Evolutionary conservation across 164 flowering plant genomes (phyloP), one percentile per base, ranked within the genome.

Genomic region (Malania oleifera): DNA sequence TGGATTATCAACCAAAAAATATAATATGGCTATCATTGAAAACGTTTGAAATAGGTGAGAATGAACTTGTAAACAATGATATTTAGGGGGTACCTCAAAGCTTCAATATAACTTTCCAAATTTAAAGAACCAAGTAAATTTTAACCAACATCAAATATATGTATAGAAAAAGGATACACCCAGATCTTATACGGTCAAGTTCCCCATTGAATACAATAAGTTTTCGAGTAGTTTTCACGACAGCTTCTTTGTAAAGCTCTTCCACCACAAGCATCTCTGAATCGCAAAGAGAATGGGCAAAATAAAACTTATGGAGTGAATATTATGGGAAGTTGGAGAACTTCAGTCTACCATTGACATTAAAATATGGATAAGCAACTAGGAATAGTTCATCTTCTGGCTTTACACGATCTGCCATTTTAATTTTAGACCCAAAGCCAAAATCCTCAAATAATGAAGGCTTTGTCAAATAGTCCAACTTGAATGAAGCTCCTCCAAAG

Each of bases 221-320:
- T 57, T 78, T 75, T 5, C 93, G 66, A 6, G 64, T 44, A 23
- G 95, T 84, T 44, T 75, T 82, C 55, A 22, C 62, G 28, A 92
- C 96, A 23, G 92, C 92, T 71, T 83, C 96, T 64, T 75, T 81
- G 74, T 80, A 86, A 31, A 86, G 95, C 75, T 91, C 98, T 71
- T 92, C 91, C 66, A 89, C 96, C 54, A 87, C 93, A 70, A 92
- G 95, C 96, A 92, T 92, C 74, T 92, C 98, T 89, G 76, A 13
- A 60, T 56, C 34, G 60, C 23, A 54, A 62, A 47, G 48, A 43
- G 48, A 51, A 39, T 62, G 19, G 24, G 49, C 50, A 26, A 12
- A 48, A 37, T 38, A 44, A 40, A 37, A 27, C 15, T 28, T 43
- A 19, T 49, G 56, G 43, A 39, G 18, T 23, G 60, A 41, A 22